Evolutionary conservation across 2,329 filamentous ascomycete species (phyloP), one percentile per base, ranked within the genome.

Genomic region (Arthrobotrys sinensis): DNA sequence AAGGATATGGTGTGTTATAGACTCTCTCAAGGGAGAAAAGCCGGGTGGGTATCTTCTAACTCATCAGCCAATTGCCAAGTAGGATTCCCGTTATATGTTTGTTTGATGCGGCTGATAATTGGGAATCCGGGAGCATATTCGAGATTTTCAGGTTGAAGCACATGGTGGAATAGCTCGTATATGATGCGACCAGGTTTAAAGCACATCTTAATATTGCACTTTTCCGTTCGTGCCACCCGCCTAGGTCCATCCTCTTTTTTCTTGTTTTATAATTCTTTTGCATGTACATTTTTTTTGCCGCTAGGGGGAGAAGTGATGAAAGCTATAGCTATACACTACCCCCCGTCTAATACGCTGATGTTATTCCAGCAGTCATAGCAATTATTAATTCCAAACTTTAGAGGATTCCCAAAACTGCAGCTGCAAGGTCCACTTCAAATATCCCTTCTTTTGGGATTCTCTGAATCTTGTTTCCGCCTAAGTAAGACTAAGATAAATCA

Each of bases 91-190:
- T 55, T 52, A 40, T 48, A 36, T 36, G 45, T 48, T 60, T 38
- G 12, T 43, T 7, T 50, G 19, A 32, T 70, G 67, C 67, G 67
- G 67, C 67, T 63, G 43, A 63, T 70, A 70, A 32, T 43, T 53
- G 12, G 14, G 16, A 45, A 5, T 11, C 24, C 24, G n/a, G n/a
- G 40, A 55, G 16, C 19, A 40, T 43, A 12, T 40, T 43, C 28
- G 19, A 45, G 28, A 32, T 14, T 57, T 14, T 24, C 6, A n/a
- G 19, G 14, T 45, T 63, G 19, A 63, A 45, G 16, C 34, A 36
- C 32, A 21, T 10, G 36, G 36, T n/a, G 16, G 46, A 28, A 48
- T 12, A 4, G 34, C 24, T 43, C 38, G 55, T 34, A 21, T 55
- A 32, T 21, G 40, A 34, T 60, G 38, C 32, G 32, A 70, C 43